Evolutionary conservation across 768 basidiomycete genomes (phyloP), one percentile per base, ranked within the genome.

Genomic region (Hericium erinaceus): DNA sequence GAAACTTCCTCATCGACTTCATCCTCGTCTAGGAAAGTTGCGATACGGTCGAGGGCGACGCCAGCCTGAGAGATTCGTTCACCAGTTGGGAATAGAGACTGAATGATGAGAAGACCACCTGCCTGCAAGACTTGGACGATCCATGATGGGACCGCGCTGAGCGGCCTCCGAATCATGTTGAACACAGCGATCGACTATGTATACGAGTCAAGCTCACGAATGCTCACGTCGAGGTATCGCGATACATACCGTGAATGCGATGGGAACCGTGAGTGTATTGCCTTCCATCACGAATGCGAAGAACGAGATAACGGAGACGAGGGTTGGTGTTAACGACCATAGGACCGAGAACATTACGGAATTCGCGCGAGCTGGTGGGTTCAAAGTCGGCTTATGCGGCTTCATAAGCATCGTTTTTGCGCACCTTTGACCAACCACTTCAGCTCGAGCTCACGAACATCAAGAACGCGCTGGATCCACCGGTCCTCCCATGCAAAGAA

Each of bases 241-340:
- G 20, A 46, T n/a, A 46, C 81, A 38, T 48, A 85, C 85, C 49
- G 94, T 95, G 67, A 95, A 95, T 0, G 95, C 95, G 16, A 83
- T 77, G 9, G 86, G 77, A 51, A 94, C 77, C 0, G 90, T 87
- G 51, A 98, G 69, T 66, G 89, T 73, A 51, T 91, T 80, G 0
- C 89, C 88, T 62, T 79, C 81, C 60, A 81, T 71, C 26, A 94
- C 82, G 60, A 82, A 92, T 18, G 75, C 77, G 64, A 82, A 76
- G 77, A 95, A 95, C 2, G 88, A 84, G 15, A 89, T 78, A 56
- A 93, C 77, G 1, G 90, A 91, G 16, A 95, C 82, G 12, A 89
- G 68, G 50, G 92, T 84, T 0, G 93, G 93, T 0, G 89, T 87
- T 9, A 77, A 74, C 2, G 75, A 79, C 89, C 89, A 95, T 9